Conservation (phyloP, 2,329 filamentous ascomycete genomes). For the Trichophyton benhamiae region DNA sequence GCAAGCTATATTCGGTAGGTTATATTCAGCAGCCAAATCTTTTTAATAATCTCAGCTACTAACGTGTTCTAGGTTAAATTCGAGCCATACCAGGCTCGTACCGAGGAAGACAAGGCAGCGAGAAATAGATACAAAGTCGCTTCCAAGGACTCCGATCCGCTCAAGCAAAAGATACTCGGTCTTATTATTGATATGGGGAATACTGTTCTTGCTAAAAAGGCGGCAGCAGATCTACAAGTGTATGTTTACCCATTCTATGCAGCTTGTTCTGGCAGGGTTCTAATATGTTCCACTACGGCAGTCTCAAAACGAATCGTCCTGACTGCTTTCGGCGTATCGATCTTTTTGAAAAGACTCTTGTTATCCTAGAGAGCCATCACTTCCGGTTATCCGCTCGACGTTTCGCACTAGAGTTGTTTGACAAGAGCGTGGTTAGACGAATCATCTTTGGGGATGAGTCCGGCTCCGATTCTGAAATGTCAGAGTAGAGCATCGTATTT, state of each 20-base stretch:
- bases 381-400: constrained; percentile 77
- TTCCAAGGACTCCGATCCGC: constrained; percentile 47
- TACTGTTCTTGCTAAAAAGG: constrained; percentile 80
- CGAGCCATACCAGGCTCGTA: constrained; percentile 28
- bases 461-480: constrained; percentile 20
- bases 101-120: constrained; percentile 31
- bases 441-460: constrained; percentile 69
- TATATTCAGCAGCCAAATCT: constrained; percentile 13
- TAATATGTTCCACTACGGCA: constrained; percentile 23
- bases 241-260: constrained; percentile 22
- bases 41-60: not conserved
- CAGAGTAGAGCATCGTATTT: constrained; percentile 3
- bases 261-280: not conserved
- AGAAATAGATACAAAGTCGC: constrained; percentile 44
- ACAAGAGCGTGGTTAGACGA: constrained; percentile 71
- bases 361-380: constrained; percentile 75
- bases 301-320: constrained; percentile 61
- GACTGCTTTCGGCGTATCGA: constrained; percentile 61
- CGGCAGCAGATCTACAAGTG: constrained; percentile 62
- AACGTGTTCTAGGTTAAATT: constrained; percentile 22
- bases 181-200: constrained; percentile 82
- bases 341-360: constrained; percentile 76
- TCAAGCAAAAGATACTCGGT: constrained; percentile 65
- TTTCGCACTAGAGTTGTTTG: constrained; percentile 87
- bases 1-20: constrained; percentile 62